Base-by-base conservation (phyloP, 306 rosid genomes). In the Cyclanthera cordifolia region DNA sequence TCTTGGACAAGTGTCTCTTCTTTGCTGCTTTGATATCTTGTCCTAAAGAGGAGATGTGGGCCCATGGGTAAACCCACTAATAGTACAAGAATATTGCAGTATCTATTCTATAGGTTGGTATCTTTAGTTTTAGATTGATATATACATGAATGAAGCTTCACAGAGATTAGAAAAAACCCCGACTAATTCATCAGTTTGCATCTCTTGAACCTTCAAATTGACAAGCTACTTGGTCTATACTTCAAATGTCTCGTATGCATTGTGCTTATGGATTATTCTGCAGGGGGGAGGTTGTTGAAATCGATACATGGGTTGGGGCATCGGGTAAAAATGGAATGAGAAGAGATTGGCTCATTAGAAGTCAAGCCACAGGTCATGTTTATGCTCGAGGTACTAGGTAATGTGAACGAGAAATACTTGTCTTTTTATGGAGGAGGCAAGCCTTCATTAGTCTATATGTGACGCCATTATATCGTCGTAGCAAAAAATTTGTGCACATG, bases 251-350 rank as follows among this genome's bases (percentile, higher is more conserved):
- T 24, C 43, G 16, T 66, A 30, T 16, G 15, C 23, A 17, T 56
- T 64, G 20, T 21, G 34, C 32, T 6, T 34, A 56, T 54, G 39
- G 7, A 37, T 20, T 17, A 56, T 54, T 70, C 52, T 71, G 65
- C 86, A 89, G 98, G 98, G 96, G 96, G 51, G 98, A 89, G 90
- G 79, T 89, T 21, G 70, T 87, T 71, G 95, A 92, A 79, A 85
- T 92, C 46, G 96, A 92, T 52, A 87, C 98, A 47, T 92, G 98
- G 98, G 96, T 92, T 73, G 93, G 88, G 72, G 91, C 93, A 46
- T 89, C 98, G 1, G 98, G 96, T n/a, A 89, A 92, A 78, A 89
- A 92, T 75, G 98, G 98, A 53, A 89, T 92, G 96, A 72, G 89
- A 17, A 78, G 96, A 2, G 96, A 92, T 70, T 92, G 98, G 98